phyloP scores from a whole-genome alignment of 345 rosid genomes.

The Zanthoxylum bungeanum region DNA sequence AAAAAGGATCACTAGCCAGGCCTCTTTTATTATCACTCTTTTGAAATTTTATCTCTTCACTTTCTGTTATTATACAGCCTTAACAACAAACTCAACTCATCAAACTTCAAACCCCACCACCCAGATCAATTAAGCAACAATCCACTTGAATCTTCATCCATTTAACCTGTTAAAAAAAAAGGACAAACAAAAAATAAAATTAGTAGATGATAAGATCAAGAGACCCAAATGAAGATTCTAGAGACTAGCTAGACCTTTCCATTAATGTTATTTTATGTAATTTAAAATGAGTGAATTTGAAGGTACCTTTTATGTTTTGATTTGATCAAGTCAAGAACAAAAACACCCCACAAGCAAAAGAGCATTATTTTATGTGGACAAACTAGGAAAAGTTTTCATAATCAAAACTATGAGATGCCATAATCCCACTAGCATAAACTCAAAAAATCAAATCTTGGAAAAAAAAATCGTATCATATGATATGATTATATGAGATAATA shows the following conservation, averaged over 20 bases:
- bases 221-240: slow-evolving; percentile 19
- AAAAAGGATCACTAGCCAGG: no score
- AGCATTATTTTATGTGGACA: slow-evolving; percentile 52
- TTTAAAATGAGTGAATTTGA: slow-evolving; percentile 30
- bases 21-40: slow-evolving; percentile 17
- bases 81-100: no score
- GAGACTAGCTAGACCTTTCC: slow-evolving; percentile 1
- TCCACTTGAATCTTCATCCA: slow-evolving; percentile 43
- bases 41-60: no score
- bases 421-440: not conserved
- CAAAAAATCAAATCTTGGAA: slow-evolving; percentile 20
- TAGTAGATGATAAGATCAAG: slow-evolving; percentile 29
- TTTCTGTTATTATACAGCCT: no score
- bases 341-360: slow-evolving; percentile 33
- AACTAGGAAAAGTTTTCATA: slow-evolving; percentile 18
- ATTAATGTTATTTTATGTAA: slow-evolving; percentile 60
- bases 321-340: slow-evolving; percentile 41
- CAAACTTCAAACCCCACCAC: no score
- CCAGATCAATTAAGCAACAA: slow-evolving; percentile 22
- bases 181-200: slow-evolving; percentile 13
- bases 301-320: slow-evolving; percentile 27
- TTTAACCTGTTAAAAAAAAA: slow-evolving; percentile 51
- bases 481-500: no score
- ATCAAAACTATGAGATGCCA: slow-evolving; percentile 8
- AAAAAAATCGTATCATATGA: slow-evolving; percentile 18